Conservation (phyloP, 345 rosid genomes). For the Moringa oleifera region DNA sequence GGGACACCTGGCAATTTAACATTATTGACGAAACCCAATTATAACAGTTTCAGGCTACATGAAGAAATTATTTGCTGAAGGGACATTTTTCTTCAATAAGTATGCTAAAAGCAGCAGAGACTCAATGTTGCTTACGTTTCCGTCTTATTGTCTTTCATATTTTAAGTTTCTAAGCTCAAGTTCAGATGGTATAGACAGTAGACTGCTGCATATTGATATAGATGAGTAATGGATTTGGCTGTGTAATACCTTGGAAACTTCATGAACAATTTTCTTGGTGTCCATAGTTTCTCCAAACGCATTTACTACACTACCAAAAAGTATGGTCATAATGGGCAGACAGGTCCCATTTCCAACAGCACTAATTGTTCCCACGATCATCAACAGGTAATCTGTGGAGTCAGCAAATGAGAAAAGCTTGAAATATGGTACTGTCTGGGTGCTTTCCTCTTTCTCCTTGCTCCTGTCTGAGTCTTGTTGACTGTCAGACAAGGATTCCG, state of each 20-base stretch:
- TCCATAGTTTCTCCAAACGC: slow-evolving; percentile 39
- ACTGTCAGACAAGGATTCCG: slow-evolving; percentile 1
- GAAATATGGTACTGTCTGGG: slow-evolving; percentile 26
- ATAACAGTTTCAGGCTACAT: too few species aligned
- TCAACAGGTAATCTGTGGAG: slow-evolving; percentile 40
- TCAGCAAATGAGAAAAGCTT: slow-evolving; percentile 73
- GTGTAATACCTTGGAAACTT: slow-evolving; percentile 41
- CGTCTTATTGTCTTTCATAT: too few species aligned
- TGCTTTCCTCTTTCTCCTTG: slow-evolving; percentile 11
- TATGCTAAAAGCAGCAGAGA: too few species aligned
- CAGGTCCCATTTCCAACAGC: slow-evolving; percentile 53
- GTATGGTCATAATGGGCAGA: slow-evolving; percentile 59
- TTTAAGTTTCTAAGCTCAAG: too few species aligned
- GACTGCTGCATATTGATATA: neutral
- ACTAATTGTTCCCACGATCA: slow-evolving; percentile 54
- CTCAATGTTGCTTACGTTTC: too few species aligned
- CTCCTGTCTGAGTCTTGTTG: neutral
- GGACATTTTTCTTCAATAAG: too few species aligned
- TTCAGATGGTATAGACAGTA: too few species aligned
- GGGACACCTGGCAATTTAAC: slow-evolving; percentile 37
- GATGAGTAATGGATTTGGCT: neutral
- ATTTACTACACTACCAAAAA: slow-evolving; percentile 45
- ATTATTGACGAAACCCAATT: too few species aligned
- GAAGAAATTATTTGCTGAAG: too few species aligned
- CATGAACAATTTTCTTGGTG: slow-evolving; percentile 28